Evolutionary conservation across 2,329 filamentous ascomycete genomes (phyloP).

Genomic region (Hyphodiscus sp.): DNA sequence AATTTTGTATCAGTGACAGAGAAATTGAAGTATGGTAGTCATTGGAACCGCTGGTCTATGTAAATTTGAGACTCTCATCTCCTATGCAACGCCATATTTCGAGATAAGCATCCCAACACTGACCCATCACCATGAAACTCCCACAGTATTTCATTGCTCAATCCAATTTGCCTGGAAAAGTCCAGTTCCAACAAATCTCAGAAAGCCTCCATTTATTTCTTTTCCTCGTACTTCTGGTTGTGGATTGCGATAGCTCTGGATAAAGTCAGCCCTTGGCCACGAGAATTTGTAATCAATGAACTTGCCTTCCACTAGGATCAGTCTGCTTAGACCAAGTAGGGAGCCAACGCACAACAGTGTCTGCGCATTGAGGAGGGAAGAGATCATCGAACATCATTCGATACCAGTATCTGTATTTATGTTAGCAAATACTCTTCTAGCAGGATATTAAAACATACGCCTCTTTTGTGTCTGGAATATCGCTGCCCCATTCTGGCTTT

Average conservation of each 20-base stretch:
- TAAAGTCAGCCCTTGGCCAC: slow-evolving; percentile 2
- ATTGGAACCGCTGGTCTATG: not conserved
- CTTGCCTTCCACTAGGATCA: slow-evolving; percentile 71
- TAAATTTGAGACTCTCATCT: not conserved
- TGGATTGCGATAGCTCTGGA: slow-evolving; percentile 69
- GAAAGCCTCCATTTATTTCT: slow-evolving; percentile 5
- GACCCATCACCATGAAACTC: not conserved
- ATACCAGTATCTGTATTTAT: slow-evolving; percentile 75
- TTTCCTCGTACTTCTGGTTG: slow-evolving; percentile 62
- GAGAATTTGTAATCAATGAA: not conserved
- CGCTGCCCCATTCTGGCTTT: slow-evolving; percentile 89
- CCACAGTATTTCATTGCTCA: not conserved
- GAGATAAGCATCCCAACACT: not conserved
- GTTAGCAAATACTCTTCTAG: slow-evolving; percentile 5
- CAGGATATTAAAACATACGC: slow-evolving; percentile 50
- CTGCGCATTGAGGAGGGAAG: slow-evolving; percentile 86
- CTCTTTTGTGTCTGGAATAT: slow-evolving; percentile 95
- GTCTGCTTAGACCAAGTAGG: slow-evolving; percentile 96
- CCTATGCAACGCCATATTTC: not conserved
- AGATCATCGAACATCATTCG: slow-evolving; percentile 98
- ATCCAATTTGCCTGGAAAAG: not conserved
- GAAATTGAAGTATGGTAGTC: not conserved
- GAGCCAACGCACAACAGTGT: slow-evolving; percentile 92
- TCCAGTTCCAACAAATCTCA: not conserved
- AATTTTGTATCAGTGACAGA: not conserved